These are phyloP conservation scores for Rhodomyrtus tomentosa DNA, from an alignment of 345 rosid species.

Conservation along the genomic window DNA sequence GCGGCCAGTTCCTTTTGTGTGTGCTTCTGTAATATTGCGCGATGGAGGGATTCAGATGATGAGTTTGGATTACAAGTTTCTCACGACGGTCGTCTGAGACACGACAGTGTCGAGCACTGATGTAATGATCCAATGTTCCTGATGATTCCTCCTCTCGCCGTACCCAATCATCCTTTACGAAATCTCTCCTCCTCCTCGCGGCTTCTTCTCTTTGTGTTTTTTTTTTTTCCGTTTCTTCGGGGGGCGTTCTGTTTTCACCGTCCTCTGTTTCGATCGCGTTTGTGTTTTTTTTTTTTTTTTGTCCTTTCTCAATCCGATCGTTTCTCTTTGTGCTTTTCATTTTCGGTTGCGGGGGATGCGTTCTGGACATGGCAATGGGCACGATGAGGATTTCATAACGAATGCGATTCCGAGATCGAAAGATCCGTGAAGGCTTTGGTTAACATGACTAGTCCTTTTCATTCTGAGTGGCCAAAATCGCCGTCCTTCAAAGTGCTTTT, in stretches of 20 bases:
- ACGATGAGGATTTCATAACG: conserved; percentile 12
- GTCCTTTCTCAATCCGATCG: neutral
- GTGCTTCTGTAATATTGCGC: neutral
- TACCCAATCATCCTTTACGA: neutral
- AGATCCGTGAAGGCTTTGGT: conserved; percentile 10
- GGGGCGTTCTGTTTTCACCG: neutral
- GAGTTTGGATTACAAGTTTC: conserved; percentile 34
- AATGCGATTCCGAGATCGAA: conserved; percentile 1
- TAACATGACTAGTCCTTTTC: conserved; percentile 19
- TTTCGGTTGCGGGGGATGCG: neutral
- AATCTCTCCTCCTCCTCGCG: neutral
- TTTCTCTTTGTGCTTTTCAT: neutral
- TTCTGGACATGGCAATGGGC: conserved; percentile 1
- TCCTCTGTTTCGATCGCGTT: neutral
- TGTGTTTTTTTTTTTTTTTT: too few relatives aligned
- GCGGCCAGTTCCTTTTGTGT: neutral
- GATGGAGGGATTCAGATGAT: conserved; percentile 24
- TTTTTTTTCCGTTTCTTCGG: neutral
- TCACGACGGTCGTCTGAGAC: conserved; percentile 84
- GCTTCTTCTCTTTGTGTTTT: neutral
- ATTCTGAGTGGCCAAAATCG: conserved; percentile 23
- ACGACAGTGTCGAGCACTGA: conserved; percentile 21
- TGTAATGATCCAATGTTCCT: conserved; percentile 30
- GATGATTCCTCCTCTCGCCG: conserved; percentile 9
- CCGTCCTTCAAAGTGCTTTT: neutral